A percentile compares a stretch with the other conserved stretches of the same genome.
These are phyloP conservation scores for Pythium guiyangense DNA, from an alignment of 352 stramenopile species.

Conservation along the genomic window DNA sequence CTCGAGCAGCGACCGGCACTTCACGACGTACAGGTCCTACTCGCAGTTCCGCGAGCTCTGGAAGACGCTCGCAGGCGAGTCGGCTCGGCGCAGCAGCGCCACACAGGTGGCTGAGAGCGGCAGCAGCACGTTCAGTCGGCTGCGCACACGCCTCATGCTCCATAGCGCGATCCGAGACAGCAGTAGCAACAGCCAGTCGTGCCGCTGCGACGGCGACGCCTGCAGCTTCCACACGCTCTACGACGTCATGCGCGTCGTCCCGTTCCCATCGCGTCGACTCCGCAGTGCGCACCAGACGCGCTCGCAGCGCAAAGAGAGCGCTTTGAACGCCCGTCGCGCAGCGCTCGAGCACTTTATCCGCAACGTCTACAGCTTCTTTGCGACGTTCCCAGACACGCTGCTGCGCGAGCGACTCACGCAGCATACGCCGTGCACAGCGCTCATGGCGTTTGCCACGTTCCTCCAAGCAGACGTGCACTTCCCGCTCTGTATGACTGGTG, in stretches of 20 bases:
- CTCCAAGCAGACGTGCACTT: conserved; percentile 48
- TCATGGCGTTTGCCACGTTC: conserved; percentile 49
- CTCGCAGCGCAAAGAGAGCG: conserved; percentile 17
- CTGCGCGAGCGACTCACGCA: conserved; percentile 35
- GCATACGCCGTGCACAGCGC: conserved; percentile 27
- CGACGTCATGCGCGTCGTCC: conserved; percentile 25
- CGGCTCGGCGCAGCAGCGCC: neutral
- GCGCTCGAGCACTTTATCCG: conserved; percentile 36
- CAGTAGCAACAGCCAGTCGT: conserved; percentile 13
- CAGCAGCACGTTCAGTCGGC: conserved; percentile 7
- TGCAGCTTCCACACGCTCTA: conserved; percentile 48
- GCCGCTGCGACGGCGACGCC: conserved; percentile 23
- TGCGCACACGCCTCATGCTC: conserved; percentile 5
- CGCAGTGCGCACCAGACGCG: conserved; percentile 23
- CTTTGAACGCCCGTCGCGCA: conserved; percentile 30
- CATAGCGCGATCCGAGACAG: neutral
- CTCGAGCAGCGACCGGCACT: conserved; percentile 16
- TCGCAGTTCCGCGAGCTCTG: conserved; percentile 62
- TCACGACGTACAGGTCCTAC: conserved; percentile 37
- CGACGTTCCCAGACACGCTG: conserved; percentile 22
- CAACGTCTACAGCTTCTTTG: conserved; percentile 39
- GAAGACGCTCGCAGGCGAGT: conserved; percentile 25
- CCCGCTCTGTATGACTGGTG: conserved; percentile 13
- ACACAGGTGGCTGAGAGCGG: neutral
- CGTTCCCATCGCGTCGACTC: conserved; percentile 31